Base-by-base conservation (phyloP, 2,329 filamentous ascomycete species). In the Claviceps sp. region DNA sequence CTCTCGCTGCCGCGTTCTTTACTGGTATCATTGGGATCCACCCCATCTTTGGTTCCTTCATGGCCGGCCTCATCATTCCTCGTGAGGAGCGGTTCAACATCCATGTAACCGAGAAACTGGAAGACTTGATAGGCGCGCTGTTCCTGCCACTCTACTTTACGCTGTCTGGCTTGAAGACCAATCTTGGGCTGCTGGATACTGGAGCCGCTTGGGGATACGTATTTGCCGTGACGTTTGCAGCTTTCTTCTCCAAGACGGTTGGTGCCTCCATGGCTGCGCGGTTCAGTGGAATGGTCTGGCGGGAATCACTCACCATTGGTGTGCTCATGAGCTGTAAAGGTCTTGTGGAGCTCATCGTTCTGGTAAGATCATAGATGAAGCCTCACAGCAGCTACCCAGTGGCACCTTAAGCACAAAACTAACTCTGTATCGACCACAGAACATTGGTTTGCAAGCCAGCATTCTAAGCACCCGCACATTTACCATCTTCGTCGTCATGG, bases 291-390 rank as follows among this genome's bases (percentile, higher is more conserved):
- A 73, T 96, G 49, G 77, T 94, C 1, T 97, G 91, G 91, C 79
- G 90, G 54, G 91, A 97, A 65, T 90, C 86, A 53, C 79, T 94
- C 36, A 81, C 88, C 1, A 93, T 97, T 58, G 91, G 91, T 14
- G 81, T 84, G 16, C 70, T 96, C 60, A 97, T 97, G 91, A 95
- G 88, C 68, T 97, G 91, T 68, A 97, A 97, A 67, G 91, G 91
- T 61, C 74, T 97, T 9, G 90, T 96, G 0, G 90, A 96, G 66
- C 72, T 97, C 50, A 96, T 97, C 65, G 90, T 96, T n/a, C 67
- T 95, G 66, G 87, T 90, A 73, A 69, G 81, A 22, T 22, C 22
- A 22, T 22, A 22, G 22, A 43, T 13, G 30, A 18, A 16, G 14
- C 41, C 34, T 18, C 30, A 11, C 16, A 16, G 13, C 20, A 45